Evolutionary conservation across 306 rosid genomes (phyloP).

Genomic region (Begonia peltatifolia): DNA sequence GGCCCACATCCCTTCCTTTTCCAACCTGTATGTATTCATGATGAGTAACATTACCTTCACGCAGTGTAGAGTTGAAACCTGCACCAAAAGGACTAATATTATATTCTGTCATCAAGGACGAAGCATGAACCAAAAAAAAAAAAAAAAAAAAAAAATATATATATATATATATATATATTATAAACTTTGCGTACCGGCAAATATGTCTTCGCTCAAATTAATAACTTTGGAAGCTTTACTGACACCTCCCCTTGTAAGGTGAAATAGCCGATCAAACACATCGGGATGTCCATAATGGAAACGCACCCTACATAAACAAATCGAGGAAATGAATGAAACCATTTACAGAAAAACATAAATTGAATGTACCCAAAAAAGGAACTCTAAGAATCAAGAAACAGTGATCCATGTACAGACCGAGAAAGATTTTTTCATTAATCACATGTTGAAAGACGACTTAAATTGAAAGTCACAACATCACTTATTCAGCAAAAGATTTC

Average conservation of each 20-base stretch:
- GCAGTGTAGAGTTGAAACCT: conserved; percentile 96
- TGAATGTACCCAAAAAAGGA: too few relatives aligned
- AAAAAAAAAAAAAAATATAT: too few relatives aligned
- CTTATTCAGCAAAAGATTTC: too few relatives aligned
- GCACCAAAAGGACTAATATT: not conserved
- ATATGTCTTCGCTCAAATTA: conserved; percentile 95
- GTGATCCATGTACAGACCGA: too few relatives aligned
- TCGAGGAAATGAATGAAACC: too few relatives aligned
- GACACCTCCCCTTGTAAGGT: conserved; percentile 91
- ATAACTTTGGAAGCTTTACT: conserved; percentile 97
- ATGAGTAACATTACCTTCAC: conserved; percentile 97
- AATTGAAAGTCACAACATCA: too few relatives aligned
- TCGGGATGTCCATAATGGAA: conserved; percentile 99
- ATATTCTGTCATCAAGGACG: too few relatives aligned
- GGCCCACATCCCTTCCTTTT: conserved; percentile 97
- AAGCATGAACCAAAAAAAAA: too few relatives aligned
- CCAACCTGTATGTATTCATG: conserved; percentile 99
- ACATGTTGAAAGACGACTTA: too few relatives aligned
- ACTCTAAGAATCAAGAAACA: too few relatives aligned
- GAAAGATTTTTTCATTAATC: too few relatives aligned
- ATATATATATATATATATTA: not conserved
- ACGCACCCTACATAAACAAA: conserved; percentile 52
- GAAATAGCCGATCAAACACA: conserved; percentile 91
- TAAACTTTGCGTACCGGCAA: conserved; percentile 53
- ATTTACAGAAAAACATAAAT: too few relatives aligned